Evolutionary conservation across 192 early-diverging fungal genomes (phyloP).

Genomic region (Chytriomyces sp.): DNA sequence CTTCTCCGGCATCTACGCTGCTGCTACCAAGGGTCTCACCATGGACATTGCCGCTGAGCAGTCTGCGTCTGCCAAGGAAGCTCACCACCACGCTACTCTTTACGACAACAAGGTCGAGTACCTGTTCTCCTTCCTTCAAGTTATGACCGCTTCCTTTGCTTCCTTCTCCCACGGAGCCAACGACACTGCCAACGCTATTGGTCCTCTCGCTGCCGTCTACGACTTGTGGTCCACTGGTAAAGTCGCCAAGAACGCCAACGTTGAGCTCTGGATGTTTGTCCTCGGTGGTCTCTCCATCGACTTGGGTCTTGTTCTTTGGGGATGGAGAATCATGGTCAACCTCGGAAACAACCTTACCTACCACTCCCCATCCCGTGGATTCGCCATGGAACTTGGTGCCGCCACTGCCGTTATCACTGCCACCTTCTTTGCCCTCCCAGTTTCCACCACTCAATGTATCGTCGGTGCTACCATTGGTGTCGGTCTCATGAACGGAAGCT

Average conservation of each 20-base stretch:
- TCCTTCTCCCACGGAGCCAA: conserved; percentile 87
- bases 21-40: conserved; percentile 30
- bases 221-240: conserved; percentile 65
- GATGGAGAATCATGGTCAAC: conserved; percentile 76
- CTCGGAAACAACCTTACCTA: conserved; percentile 86
- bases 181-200: conserved; percentile 86
- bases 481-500: conserved; percentile 72
- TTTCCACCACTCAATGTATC: conserved; percentile 85
- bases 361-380: conserved; percentile 79
- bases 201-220: conserved; percentile 78
- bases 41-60: conserved; percentile 49
- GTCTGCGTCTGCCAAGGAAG: conserved; percentile 37
- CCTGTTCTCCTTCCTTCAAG: conserved; percentile 82
- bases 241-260: conserved; percentile 59
- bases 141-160: conserved; percentile 79
- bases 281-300: conserved; percentile 78
- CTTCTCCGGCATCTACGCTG: background rate
- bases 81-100: conserved; percentile 69
- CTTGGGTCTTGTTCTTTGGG: conserved; percentile 74
- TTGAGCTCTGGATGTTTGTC: conserved; percentile 78
- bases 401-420: conserved; percentile 80
- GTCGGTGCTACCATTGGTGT: conserved; percentile 75
- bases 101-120: conserved; percentile 78
- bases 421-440: conserved; percentile 77
- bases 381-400: conserved; percentile 78